Percentiles rank a stretch among this genome's conserved stretches.
Conservation (phyloP, 805 yeast species). For the Wickerhamomyces sydowiorum region DNA sequence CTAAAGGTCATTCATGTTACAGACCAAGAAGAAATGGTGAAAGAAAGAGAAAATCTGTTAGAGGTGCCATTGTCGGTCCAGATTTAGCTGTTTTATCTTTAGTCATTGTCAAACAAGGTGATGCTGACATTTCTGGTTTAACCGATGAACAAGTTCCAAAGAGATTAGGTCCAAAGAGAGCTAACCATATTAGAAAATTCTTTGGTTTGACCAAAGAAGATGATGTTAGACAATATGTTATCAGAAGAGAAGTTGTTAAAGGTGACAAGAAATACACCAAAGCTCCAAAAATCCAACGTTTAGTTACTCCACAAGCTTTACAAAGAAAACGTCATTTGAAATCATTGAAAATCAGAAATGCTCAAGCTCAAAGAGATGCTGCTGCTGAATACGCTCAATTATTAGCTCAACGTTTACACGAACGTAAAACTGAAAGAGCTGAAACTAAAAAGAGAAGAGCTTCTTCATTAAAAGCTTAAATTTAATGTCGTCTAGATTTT, state of each 20-base stretch:
- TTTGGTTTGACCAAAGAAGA: conserved; percentile 93
- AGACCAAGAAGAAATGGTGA: conserved; percentile 99
- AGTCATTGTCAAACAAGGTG: conserved; percentile 96
- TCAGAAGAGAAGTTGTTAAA: conserved; percentile 97
- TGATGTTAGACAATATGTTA: conserved; percentile 84
- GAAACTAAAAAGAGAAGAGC: conserved; percentile 99
- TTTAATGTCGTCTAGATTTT: conserved; percentile 1
- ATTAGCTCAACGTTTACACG: conserved; percentile 96
- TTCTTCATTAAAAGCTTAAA: conserved; percentile 90
- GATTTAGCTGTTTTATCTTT: conserved; percentile 95
- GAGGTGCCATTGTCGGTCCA: conserved; percentile 98
- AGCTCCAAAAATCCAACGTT: conserved; percentile 99
- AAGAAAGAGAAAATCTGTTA: conserved; percentile 99
- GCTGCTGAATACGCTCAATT: conserved; percentile 99
- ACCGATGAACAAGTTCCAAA: conserved; percentile 94
- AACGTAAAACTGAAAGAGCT: conserved; percentile 97
- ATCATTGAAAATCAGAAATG: conserved; percentile 91
- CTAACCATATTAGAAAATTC: conserved; percentile 99
- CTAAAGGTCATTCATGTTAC: conserved; percentile 97
- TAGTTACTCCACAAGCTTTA: conserved; percentile 97
- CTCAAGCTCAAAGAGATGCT: conserved; percentile 99
- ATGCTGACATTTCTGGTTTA: conserved; percentile 89
- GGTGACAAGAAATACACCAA: conserved; percentile 98
- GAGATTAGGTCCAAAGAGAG: conserved; percentile 99
- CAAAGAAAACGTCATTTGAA: conserved; percentile 98